Conservation (phyloP, 768 basidiomycete species). For the Panaeolus papilionaceus region DNA sequence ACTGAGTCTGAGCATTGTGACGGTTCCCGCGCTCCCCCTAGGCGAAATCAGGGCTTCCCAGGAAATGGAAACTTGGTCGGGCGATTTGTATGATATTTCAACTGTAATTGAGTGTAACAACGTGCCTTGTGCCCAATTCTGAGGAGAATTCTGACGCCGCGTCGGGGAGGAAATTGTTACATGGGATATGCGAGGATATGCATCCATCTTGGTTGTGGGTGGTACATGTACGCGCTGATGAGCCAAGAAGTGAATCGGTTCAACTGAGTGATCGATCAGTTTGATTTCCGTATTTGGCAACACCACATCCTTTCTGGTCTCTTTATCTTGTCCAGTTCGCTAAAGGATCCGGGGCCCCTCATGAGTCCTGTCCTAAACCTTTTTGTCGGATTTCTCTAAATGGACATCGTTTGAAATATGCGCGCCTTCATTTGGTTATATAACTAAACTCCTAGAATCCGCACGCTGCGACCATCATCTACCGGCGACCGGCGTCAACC, state of each 20-base stretch:
- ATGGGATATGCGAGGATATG: neutral
- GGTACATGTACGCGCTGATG: neutral
- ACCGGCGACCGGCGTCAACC: constrained; percentile 12
- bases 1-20: neutral
- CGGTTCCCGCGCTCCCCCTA: constrained; percentile 4
- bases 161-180: neutral
- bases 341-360: constrained; percentile 13
- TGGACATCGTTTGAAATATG: constrained; percentile 11
- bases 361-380: constrained; percentile 11
- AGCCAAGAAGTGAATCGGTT: neutral
- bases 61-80: neutral
- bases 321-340: neutral
- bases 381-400: constrained; percentile 10
- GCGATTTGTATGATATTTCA: neutral
- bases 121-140: constrained; percentile 3
- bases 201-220: neutral
- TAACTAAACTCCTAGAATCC: neutral
- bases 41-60: neutral
- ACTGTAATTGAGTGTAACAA: neutral
- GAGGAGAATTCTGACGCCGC: constrained; percentile 4
- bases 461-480: neutral
- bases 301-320: constrained; percentile 9
- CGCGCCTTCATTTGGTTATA: constrained; percentile 1
- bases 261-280: constrained; percentile 7
- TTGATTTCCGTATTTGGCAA: constrained; percentile 3